Base-by-base conservation (phyloP, 1,139 yeast species). In the Debaryomyces coudertii region DNA sequence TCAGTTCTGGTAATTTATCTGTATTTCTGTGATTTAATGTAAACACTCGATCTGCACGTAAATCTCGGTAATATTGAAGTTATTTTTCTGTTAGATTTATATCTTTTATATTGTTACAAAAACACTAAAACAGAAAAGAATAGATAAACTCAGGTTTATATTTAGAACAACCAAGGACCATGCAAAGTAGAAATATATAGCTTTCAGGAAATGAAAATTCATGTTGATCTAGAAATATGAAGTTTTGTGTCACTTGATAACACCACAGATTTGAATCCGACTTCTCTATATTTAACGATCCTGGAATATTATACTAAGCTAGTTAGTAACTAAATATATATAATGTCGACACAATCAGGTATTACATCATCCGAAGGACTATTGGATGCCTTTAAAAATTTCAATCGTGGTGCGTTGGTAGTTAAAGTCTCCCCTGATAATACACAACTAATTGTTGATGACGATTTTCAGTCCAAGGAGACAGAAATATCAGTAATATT, bases 291-390 rank as follows among this genome's bases (percentile, higher is more conserved):
- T 20, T n/a, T n/a, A n/a, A n/a, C n/a, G 28, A 2, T n/a, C 28
- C 11, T 25, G 9, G 4, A n/a, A 18, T 15, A 7, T 24, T 15
- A 23, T 36, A 36, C 24, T 12, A 20, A 23, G 11, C 14, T 36
- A 25, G 22, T n/a, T 36, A 8, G 16, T 25, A 8, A 11, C 5
- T 11, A n/a, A 35, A 28, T 15, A 20, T 23, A 15, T 45, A 63
- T 5, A 22, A 83, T 85, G 92, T 83, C 92, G 0, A 80, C 82
- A 35, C 87, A 83, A 63, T 85, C 90, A 9, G 92, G 92, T 47
- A 86, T 86, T 43, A 63, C 74, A 2, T 80, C 86, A 14, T 73
- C 79, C 29, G 64, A 65, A 42, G 70, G 65, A n/a, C 66, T 81
- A 12, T 51, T 77, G 20, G 61, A 61, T 1, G 52, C 70, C 18